phyloP scores from a whole-genome alignment of 441 rosid genomes.

The Croton laevigatus region DNA sequence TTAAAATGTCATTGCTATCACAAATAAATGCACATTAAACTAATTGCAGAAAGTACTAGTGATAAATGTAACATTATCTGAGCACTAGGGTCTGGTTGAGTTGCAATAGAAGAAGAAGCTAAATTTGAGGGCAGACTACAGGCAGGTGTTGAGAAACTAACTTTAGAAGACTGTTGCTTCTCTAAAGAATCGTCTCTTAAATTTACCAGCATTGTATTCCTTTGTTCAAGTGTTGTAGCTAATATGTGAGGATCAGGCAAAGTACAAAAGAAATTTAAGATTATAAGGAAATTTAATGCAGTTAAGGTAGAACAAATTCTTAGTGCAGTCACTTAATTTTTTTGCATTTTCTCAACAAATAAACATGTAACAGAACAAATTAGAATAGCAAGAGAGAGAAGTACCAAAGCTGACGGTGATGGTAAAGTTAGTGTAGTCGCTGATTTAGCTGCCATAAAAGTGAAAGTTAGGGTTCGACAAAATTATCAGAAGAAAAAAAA shows the following conservation, averaged over 20 bases:
- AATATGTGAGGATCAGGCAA: slow-evolving; percentile 32
- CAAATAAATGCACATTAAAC: slow-evolving; percentile 1
- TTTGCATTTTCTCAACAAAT: slow-evolving; percentile 5
- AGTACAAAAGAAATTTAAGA: no score
- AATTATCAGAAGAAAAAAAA: not conserved
- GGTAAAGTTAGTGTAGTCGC: slow-evolving; percentile 29
- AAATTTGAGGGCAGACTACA: slow-evolving; percentile 41
- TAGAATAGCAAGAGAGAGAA: slow-evolving; percentile 6
- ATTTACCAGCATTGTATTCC: slow-evolving; percentile 39
- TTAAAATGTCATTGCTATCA: not conserved
- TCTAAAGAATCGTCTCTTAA: slow-evolving; percentile 30
- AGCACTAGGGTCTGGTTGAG: slow-evolving; percentile 42
- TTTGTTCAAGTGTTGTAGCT: slow-evolving; percentile 42
- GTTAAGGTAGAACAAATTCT: no score
- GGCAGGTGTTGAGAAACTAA: slow-evolving; percentile 39
- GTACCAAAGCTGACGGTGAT: slow-evolving; percentile 26
- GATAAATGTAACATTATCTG: slow-evolving; percentile 43
- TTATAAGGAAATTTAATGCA: no score
- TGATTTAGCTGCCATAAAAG: slow-evolving; percentile 25
- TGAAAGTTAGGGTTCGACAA: slow-evolving; percentile 34
- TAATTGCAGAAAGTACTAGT: not conserved
- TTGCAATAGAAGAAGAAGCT: slow-evolving; percentile 44
- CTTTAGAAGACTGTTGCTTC: slow-evolving; percentile 58
- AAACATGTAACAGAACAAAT: not conserved
- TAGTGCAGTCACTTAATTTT: not conserved